These are phyloP conservation scores for Arctium lappa DNA, from an alignment of 129 eudicot species.

Conservation along the genomic window DNA sequence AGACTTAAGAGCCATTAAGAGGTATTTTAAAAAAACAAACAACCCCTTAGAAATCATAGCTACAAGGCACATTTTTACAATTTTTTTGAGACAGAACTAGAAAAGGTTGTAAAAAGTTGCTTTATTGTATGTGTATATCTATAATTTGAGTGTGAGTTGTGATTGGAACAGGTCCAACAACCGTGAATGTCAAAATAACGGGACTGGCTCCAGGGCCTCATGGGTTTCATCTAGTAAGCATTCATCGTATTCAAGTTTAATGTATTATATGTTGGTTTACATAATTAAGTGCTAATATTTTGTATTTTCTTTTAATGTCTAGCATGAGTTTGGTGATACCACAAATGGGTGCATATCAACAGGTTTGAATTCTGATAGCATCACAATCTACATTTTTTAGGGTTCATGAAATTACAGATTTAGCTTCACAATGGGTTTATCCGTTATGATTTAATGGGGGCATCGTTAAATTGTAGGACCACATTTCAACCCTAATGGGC, in stretches of 20 bases:
- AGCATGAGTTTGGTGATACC: slow-evolving; percentile 98
- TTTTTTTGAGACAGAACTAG: background rate
- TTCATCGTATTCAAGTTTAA: background rate
- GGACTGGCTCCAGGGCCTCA: slow-evolving; percentile 88
- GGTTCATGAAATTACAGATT: background rate
- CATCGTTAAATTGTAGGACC: slow-evolving; percentile 48
- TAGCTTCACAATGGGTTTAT: background rate
- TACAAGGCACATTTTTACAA: background rate
- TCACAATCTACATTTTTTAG: background rate
- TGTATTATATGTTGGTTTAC: background rate
- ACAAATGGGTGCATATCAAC: slow-evolving; percentile 98
- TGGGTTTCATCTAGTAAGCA: slow-evolving; percentile 80
- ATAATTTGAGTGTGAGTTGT: slow-evolving; percentile 5
- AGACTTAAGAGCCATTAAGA: too few relatives aligned
- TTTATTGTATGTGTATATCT: background rate
- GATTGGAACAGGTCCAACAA: slow-evolving; percentile 67
- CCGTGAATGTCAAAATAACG: slow-evolving; percentile 73
- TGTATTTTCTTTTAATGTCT: slow-evolving; percentile 11
- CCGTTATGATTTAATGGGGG: background rate
- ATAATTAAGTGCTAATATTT: background rate
- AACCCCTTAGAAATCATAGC: background rate
- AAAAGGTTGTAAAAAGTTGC: background rate
- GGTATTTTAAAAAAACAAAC: too few relatives aligned
- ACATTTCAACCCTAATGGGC: slow-evolving; percentile 87
- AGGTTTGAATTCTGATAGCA: slow-evolving; percentile 44